Evolutionary conservation across 208 protist species (phyloP).

Genomic region (Herpetomonas samuelpessoai): DNA sequence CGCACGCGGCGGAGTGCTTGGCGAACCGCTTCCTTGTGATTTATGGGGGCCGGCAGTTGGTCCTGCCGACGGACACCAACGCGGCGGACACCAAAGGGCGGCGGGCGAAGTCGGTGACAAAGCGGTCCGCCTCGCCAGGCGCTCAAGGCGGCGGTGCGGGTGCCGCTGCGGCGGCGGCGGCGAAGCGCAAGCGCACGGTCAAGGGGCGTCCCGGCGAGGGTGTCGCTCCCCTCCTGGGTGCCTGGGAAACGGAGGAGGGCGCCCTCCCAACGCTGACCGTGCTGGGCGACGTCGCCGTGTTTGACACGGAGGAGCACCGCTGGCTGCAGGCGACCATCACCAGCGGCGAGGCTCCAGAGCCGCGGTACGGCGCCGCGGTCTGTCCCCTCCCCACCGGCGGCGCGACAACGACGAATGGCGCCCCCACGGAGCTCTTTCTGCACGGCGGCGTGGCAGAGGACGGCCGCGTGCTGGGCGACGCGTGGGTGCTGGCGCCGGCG

Average conservation of each 20-base stretch:
- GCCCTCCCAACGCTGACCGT: constrained; percentile 12
- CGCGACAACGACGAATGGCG: not conserved
- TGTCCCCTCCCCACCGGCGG: constrained; percentile 26
- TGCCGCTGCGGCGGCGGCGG: no score
- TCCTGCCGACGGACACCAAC: constrained; percentile 8
- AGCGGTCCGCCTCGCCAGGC: constrained; percentile 3
- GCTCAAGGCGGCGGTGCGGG: constrained; percentile 2
- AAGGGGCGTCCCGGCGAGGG: not conserved
- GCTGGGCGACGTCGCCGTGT: constrained; percentile 43
- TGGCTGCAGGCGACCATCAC: constrained; percentile 51
- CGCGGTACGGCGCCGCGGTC: constrained; percentile 54
- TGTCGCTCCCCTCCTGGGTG: not conserved
- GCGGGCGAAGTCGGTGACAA: constrained; percentile 20
- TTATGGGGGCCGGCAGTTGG: constrained; percentile 56
- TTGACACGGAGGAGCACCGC: constrained; percentile 26
- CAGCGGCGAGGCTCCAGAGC: constrained; percentile 23
- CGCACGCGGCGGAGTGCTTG: constrained; percentile 56
- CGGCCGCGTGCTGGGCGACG: constrained; percentile 49
- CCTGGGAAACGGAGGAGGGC: not conserved
- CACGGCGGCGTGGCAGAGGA: constrained; percentile 61
- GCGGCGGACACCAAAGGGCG: constrained; percentile 2
- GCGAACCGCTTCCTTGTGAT: constrained; percentile 62
- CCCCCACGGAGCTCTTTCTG: constrained; percentile 42
- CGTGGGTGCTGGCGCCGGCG: constrained; percentile 59
- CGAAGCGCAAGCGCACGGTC: not conserved